Evolutionary conservation across 139 green algal species (phyloP), one percentile per base, ranked within the genome.

Genomic region (Microglena sp.): DNA sequence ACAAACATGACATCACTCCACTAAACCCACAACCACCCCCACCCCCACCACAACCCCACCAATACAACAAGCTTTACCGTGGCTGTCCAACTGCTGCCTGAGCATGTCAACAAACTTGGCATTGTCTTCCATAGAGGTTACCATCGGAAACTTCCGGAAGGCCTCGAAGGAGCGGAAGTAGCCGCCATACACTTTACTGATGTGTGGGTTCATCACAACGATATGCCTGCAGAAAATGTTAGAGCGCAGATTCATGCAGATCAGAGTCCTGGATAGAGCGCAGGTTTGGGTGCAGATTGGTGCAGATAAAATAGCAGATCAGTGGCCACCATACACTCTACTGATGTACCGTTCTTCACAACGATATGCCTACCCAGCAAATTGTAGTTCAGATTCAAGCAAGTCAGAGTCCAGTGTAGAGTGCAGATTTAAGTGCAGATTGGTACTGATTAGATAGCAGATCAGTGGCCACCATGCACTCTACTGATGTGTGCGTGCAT

Each of bases 161-260:
- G 71, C 81, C 24, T 83, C 66, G 68, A 96, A 94, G 58, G 84
- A 84, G 26, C 84, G 78, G 34, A 77, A 72, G 73, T 96, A 96
- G 1, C 77, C 66, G 50, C 90, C 71, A 73, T 94, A 96, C 28
- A 94, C 87, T 27, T 59, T 71, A 54, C 82, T 86, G 69, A 96
- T 92, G 79, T 96, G 85, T 0, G 90, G 90, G 74, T 96, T 96
- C 35, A 74, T 92, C 2, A 96, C 87, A 30, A 95, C 81, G 15
- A 96, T 87, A 72, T 93, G 56, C 27, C 74, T 80, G 56, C 34
- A 54, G 28, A 34, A n/a, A n/a, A n/a, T n/a, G n/a, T n/a, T n/a
- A n/a, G n/a, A n/a, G n/a, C n/a, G n/a, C n/a, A n/a, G n/a, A n/a
- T n/a, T n/a, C n/a, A n/a, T n/a, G n/a, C n/a, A n/a, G n/a, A n/a